A percentile compares a stretch with the other conserved stretches of the same genome.
These are phyloP conservation scores for Croton laevigatus DNA, from an alignment of 441 rosid species.

Conservation along the genomic window DNA sequence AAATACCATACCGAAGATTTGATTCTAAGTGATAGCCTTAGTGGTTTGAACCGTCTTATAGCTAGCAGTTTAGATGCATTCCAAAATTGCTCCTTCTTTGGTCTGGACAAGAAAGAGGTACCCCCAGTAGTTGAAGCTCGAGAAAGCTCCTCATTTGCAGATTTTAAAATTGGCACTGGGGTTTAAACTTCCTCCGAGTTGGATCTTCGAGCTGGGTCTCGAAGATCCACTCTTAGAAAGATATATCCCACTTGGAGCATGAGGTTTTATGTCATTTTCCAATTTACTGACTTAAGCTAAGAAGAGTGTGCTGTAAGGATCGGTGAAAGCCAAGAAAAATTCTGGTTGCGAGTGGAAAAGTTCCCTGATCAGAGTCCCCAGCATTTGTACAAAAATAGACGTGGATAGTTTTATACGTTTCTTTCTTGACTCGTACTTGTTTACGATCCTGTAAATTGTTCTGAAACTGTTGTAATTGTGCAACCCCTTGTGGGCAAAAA, in stretches of 20 bases:
- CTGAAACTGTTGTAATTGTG: conserved; percentile 20
- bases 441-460: conserved; percentile 24
- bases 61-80: conserved; percentile 95
- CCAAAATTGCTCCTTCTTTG: conserved; percentile 81
- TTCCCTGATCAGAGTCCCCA: conserved; percentile 25
- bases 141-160: conserved; percentile 39
- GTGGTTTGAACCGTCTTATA: conserved; percentile 80
- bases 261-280: background rate
- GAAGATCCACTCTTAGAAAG: conserved; percentile 3
- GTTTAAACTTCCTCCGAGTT: conserved; percentile 25
- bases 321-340: conserved; percentile 22
- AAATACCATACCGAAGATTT: conserved; percentile 69
- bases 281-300: conserved; percentile 18
- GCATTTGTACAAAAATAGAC: conserved; percentile 37
- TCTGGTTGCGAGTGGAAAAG: conserved; percentile 14
- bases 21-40: conserved; percentile 72
- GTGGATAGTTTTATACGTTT: conserved; percentile 13
- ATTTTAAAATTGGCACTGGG: conserved; percentile 40
- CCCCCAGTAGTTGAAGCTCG: conserved; percentile 49
- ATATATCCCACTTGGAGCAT: background rate
- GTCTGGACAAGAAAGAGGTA: conserved; percentile 72
- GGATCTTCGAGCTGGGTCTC: background rate
- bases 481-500: conserved; percentile 11
- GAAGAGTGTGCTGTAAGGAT: conserved; percentile 17
- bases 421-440: background rate